Evolutionary conservation across 108 stramenopile species (phyloP), one percentile per base, ranked within the genome.

Genomic region (Fistulifera pelliculosa): DNA sequence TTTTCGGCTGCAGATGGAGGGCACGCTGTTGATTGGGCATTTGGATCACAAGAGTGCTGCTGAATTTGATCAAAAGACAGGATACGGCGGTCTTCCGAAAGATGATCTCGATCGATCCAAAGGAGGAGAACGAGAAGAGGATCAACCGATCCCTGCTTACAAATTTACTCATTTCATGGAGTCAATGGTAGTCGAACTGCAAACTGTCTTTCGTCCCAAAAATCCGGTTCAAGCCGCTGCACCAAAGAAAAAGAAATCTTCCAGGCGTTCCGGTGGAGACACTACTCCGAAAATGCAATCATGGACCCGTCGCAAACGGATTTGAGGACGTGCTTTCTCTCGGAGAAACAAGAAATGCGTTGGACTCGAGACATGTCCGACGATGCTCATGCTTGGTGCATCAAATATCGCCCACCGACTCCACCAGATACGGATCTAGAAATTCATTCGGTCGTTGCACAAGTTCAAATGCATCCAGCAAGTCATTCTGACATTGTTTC

Each of bases 101-200:
- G 67, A 77, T 26, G 58, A 57, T 43, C 23, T 57, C 12, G 56
- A 57, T 44, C 31, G 41, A 3, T 57, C 56, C 5, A 44, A 57
- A 25, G 58, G 47, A 49, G 76, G 63, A 54, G 63, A 65, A n/a
- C 61, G 73, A 51, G 71, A 73, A 42, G 82, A 86, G 45, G 69
- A 70, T 27, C 62, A 1, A 54, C 31, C 31, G 3, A 35, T 83
- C 7, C 61, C 74, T 19, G 77, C 83, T 8, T 41, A 73, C 27
- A 15, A 56, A 8, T 91, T 91, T 64, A 83, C 89, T 14, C 85
- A 91, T 55, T 70, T 77, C 27, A 87, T 91, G 58, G 83, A 87
- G 54, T 71, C 67, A 38, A 13, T 87, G 39, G 69, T 68, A 35
- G 79, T 84, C 21, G 60, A 68, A 31, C 68, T 91, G 50, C 80